phyloP scores from a whole-genome alignment of 805 yeast species.

The Barnettozyma salicaria region DNA sequence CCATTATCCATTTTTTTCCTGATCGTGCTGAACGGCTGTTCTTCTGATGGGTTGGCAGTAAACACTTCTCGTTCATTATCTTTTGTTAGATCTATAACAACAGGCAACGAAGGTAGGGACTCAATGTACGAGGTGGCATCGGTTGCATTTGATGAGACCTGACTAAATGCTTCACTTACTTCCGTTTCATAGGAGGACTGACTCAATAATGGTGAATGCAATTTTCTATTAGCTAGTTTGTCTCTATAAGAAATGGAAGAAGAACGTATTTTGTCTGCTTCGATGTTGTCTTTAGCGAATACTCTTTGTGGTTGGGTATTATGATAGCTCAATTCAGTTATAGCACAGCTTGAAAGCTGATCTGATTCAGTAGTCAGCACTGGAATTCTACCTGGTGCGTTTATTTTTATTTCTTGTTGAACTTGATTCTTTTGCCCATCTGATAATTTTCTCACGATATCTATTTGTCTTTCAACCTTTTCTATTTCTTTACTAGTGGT shows the following conservation, averaged over 20 bases:
- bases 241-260: constrained; percentile 2
- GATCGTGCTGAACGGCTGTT: constrained; percentile 1
- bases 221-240: constrained; percentile 1
- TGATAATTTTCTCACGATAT: background rate
- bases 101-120: background rate
- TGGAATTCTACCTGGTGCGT: background rate
- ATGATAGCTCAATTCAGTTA: constrained; percentile 17
- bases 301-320: constrained; percentile 15
- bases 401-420: background rate
- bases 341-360: too few species aligned
- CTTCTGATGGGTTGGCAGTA: background rate
- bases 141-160: constrained; percentile 11
- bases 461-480: background rate
- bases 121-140: constrained; percentile 8
- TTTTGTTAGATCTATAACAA: constrained; percentile 13
- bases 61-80: constrained; percentile 4
- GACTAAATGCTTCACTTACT: constrained; percentile 22
- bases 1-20: constrained; percentile 18
- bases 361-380: background rate
- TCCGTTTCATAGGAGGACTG: constrained; percentile 25
- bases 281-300: constrained; percentile 14
- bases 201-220: constrained; percentile 17
- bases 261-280: constrained; percentile 18
- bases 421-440: background rate
- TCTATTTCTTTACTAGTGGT: background rate